phyloP scores from a whole-genome alignment of 1,284 basidiomycete species.

The Rhodofomes roseus region DNA sequence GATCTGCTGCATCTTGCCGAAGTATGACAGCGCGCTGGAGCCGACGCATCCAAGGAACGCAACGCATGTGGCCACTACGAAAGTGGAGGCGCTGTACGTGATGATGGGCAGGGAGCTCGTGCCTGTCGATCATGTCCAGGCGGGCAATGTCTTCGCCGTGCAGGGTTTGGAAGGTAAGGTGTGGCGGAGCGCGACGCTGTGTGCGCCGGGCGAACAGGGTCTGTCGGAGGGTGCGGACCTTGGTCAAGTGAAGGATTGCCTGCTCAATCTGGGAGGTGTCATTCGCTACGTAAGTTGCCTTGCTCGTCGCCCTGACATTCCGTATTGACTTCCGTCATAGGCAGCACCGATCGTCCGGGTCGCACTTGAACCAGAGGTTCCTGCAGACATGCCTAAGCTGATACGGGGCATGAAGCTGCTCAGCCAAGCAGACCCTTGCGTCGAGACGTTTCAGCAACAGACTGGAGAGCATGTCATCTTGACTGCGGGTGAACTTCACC shows the following conservation, averaged over 20 bases:
- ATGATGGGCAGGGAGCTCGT: conserved; percentile 98
- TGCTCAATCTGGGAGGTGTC: conserved; percentile 85
- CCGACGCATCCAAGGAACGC: conserved; percentile 70
- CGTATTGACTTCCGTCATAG: conserved; percentile 34
- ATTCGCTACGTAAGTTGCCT: conserved; percentile 56
- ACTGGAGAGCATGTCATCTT: conserved; percentile 98
- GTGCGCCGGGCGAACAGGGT: conserved; percentile 53
- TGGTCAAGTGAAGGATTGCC: conserved; percentile 42
- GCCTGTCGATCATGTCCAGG: conserved; percentile 79
- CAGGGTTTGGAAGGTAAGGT: conserved; percentile 89
- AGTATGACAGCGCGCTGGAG: conserved; percentile 73
- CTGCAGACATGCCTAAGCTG: conserved; percentile 92
- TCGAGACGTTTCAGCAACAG: conserved; percentile 94
- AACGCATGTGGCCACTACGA: conserved; percentile 62
- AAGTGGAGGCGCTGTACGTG: conserved; percentile 81
- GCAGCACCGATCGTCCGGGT: conserved; percentile 92
- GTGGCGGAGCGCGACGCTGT: conserved; percentile 88
- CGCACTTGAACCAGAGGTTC: conserved; percentile 85
- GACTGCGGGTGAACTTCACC: conserved; percentile 93
- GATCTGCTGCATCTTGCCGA: conserved; percentile 82
- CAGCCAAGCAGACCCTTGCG: conserved; percentile 95
- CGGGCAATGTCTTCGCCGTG: conserved; percentile 95
- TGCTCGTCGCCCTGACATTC: not conserved
- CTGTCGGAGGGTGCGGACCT: conserved; percentile 35
- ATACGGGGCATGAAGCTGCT: conserved; percentile 86